Evolutionary conservation across 352 stramenopile genomes (phyloP), one percentile per base, ranked within the genome.

Genomic region (Globisporangium ultimum): DNA sequence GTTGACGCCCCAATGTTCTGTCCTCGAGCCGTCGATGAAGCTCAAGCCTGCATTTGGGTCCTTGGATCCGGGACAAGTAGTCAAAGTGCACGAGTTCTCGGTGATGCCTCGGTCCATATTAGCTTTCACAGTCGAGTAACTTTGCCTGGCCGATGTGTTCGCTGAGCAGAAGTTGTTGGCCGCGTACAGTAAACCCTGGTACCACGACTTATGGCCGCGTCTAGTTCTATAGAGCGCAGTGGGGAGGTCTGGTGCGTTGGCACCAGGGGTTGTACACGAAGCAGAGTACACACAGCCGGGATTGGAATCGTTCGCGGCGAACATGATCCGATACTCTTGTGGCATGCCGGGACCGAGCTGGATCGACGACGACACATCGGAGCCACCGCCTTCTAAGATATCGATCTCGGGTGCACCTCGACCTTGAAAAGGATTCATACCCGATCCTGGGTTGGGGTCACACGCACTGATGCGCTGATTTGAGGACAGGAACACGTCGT

Each of bases 361-460:
- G 4, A 97, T 73, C 42, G 91, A 97, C 42, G 87, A 89, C 28
- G 88, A 97, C 63, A 97, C 81, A 4, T 78, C 68, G 7, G 66
- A 66, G 12, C 87, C 74, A 15, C 72, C 67, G 65, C 88, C 82
- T 95, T 96, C 93, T 8, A 98, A 69, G 13, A 98, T 76, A 65
- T 98, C 92, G 67, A 98, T 98, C 67, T 97, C 90, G 3, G 88
- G 89, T 46, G 87, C 80, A 48, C 90, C 90, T 18, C 89, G 68
- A 13, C 90, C 88, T 34, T 72, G 51, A 24, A 76, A 67, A 2
- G 75, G 60, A 71, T 96, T 73, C 65, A 98, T 62, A 1, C 88
- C 88, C 67, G 75, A 97, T 60, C 96, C 89, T 62, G 91, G 88
- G 42, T 78, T 68, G 12, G 62, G 48, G 55, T 97, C 87, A 64